Percentiles rank a stretch among this genome's conserved stretches.
phyloP scores from a whole-genome alignment of 1,284 basidiomycete genomes.

The Rhizopogon parksii region DNA sequence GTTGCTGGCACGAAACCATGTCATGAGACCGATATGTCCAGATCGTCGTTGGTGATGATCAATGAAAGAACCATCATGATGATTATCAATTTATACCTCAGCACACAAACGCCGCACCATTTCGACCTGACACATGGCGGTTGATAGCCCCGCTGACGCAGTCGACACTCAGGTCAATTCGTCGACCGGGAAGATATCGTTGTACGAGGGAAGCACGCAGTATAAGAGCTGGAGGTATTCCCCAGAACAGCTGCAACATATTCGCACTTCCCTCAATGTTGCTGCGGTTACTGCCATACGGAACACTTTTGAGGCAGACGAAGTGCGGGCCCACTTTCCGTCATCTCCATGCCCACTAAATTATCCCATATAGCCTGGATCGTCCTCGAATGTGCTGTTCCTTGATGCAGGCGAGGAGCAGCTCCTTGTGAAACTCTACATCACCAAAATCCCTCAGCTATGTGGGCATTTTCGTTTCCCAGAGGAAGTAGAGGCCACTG shows the following conservation, averaged over 20 bases:
- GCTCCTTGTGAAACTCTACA: constrained; percentile 84
- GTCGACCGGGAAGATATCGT: constrained; percentile 20
- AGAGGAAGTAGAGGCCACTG: constrained; percentile 90
- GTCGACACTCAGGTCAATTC: background rate
- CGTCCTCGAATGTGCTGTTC: constrained; percentile 64
- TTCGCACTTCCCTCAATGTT: constrained; percentile 62
- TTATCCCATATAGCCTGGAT: constrained; percentile 48
- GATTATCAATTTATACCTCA: background rate
- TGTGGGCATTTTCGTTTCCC: constrained; percentile 84
- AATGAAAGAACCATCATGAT: too few relatives aligned
- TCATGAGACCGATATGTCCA: too few relatives aligned
- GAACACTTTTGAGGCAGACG: constrained; percentile 71
- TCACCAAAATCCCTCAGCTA: constrained; percentile 79
- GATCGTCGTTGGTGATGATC: too few relatives aligned
- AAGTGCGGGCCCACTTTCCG: constrained; percentile 44
- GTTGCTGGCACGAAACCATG: too few relatives aligned
- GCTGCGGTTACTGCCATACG: constrained; percentile 72
- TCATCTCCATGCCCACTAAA: constrained; percentile 7
- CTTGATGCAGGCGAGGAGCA: constrained; percentile 80
- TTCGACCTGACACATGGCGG: constrained; percentile 7
- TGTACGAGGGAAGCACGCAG: constrained; percentile 84
- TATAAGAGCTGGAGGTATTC: constrained; percentile 87
- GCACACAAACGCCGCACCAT: background rate
- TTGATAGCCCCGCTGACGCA: constrained; percentile 3
- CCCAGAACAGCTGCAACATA: constrained; percentile 47